Percentiles rank a stretch among this genome's conserved stretches.
phyloP scores from a whole-genome alignment of 106 monocot species.

The Allium sativum region DNA sequence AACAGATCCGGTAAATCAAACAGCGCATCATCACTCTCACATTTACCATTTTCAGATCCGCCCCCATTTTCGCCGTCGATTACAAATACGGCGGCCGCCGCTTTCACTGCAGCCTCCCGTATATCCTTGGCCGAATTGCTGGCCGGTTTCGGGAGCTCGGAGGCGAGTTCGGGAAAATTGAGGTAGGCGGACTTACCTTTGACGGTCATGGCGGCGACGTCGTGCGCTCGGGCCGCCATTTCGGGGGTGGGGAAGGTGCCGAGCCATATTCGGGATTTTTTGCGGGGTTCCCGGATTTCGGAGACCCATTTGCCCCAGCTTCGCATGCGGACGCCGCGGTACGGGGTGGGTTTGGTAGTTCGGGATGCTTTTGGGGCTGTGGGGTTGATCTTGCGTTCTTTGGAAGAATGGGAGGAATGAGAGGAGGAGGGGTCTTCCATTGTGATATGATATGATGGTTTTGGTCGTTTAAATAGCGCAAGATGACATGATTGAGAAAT shows the following conservation, averaged over 20 bases:
- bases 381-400: neutral
- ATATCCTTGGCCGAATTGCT: constrained; percentile 67
- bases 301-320: constrained; percentile 96
- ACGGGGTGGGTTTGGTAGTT: constrained; percentile 25
- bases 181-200: constrained; percentile 68
- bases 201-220: constrained; percentile 80
- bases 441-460: neutral
- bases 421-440: constrained; percentile 6
- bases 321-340: constrained; percentile 86
- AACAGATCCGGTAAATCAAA: constrained; percentile 84
- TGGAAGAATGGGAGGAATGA: constrained; percentile 2
- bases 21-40: constrained; percentile 23
- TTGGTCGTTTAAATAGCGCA: neutral
- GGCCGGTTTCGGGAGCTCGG: constrained; percentile 59
- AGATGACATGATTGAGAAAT: neutral
- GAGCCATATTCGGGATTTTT: constrained; percentile 89
- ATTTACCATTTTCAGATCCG: neutral
- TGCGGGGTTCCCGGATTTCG: constrained; percentile 80
- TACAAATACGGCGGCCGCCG: constrained; percentile 35
- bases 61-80: neutral
- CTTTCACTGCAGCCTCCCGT: constrained; percentile 67
- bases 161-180: constrained; percentile 73
- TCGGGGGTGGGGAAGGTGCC: constrained; percentile 82
- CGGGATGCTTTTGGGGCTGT: neutral
- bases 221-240: constrained; percentile 93